Conservation (phyloP, 768 basidiomycete genomes). For the Dendrothele bispora region DNA sequence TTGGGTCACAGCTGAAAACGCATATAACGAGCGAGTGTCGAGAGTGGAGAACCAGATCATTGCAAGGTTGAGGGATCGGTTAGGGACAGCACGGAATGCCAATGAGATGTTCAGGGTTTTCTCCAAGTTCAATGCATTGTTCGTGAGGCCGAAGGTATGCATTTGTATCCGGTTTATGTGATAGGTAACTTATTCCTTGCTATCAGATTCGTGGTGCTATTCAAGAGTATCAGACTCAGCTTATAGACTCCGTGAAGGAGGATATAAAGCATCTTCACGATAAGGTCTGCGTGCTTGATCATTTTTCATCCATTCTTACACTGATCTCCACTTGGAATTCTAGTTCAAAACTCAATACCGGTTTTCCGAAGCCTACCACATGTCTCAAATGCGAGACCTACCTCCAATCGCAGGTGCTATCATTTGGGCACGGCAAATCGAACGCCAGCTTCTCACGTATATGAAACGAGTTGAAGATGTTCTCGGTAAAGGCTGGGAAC, state of each 20-base stretch:
- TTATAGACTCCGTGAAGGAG: conserved; percentile 98
- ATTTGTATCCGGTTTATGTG: not conserved
- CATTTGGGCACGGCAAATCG: conserved; percentile 99
- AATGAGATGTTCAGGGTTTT: conserved; percentile 99
- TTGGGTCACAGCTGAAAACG: conserved; percentile 96
- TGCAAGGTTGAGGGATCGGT: conserved; percentile 83
- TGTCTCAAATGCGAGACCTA: conserved; percentile 98
- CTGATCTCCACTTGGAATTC: not conserved
- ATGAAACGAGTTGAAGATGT: conserved; percentile 99
- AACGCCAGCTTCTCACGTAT: conserved; percentile 91
- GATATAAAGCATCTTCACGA: conserved; percentile 95
- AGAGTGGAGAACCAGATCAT: conserved; percentile 99
- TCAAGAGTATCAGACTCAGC: conserved; percentile 97
- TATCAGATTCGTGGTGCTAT: conserved; percentile 92
- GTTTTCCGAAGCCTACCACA: conserved; percentile 93
- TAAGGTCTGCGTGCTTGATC: conserved; percentile 53
- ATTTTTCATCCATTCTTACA: not conserved
- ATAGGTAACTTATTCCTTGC: not conserved
- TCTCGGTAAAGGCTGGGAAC: conserved; percentile 96
- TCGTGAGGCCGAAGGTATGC: conserved; percentile 90
- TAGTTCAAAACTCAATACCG: conserved; percentile 97
- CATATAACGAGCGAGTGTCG: conserved; percentile 96
- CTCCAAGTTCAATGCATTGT: conserved; percentile 96
- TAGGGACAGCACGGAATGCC: conserved; percentile 94
- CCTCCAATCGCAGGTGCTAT: conserved; percentile 98